phyloP scores from a whole-genome alignment of 805 yeast genomes.

The Barnettozyma californica region DNA sequence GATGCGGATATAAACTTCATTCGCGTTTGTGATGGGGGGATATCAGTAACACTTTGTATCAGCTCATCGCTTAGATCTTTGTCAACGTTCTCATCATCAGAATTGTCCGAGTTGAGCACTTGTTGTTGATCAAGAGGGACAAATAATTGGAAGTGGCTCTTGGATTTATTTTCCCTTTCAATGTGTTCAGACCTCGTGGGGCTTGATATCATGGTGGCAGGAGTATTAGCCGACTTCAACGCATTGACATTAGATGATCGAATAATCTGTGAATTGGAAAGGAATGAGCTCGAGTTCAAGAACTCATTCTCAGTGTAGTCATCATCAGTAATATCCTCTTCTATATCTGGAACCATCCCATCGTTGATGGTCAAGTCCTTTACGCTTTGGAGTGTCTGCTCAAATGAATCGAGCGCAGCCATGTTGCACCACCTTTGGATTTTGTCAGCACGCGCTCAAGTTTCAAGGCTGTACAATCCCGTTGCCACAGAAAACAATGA shows the following conservation, averaged over 20 bases:
- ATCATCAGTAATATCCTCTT: not conserved
- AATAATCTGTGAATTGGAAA: slow-evolving; percentile 24
- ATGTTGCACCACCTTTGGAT: not conserved
- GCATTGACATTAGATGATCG: slow-evolving; percentile 18
- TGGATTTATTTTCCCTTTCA: not conserved
- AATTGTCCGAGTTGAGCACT: slow-evolving; percentile 5
- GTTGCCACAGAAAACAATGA: slow-evolving; percentile 1
- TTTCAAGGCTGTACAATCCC: not conserved
- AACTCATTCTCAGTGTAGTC: not conserved
- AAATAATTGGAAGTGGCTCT: slow-evolving; percentile 12
- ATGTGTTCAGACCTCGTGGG: slow-evolving; percentile 18
- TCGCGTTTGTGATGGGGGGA: not conserved
- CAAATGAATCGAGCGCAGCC: not conserved
- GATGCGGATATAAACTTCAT: not conserved
- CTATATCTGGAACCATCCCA: not conserved
- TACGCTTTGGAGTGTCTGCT: slow-evolving; percentile 3
- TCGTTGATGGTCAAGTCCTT: slow-evolving; percentile 1
- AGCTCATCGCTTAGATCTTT: slow-evolving; percentile 4
- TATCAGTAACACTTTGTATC: not conserved
- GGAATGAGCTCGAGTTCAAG: slow-evolving; percentile 24
- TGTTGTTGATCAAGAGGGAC: slow-evolving; percentile 1
- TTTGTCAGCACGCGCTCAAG: not conserved
- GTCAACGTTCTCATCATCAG: slow-evolving; percentile 14
- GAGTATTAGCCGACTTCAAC: slow-evolving; percentile 9
- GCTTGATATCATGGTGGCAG: slow-evolving; percentile 9